Conservation (phyloP, 2,329 filamentous ascomycete genomes). For the Pseudogymnoascus sp. region DNA sequence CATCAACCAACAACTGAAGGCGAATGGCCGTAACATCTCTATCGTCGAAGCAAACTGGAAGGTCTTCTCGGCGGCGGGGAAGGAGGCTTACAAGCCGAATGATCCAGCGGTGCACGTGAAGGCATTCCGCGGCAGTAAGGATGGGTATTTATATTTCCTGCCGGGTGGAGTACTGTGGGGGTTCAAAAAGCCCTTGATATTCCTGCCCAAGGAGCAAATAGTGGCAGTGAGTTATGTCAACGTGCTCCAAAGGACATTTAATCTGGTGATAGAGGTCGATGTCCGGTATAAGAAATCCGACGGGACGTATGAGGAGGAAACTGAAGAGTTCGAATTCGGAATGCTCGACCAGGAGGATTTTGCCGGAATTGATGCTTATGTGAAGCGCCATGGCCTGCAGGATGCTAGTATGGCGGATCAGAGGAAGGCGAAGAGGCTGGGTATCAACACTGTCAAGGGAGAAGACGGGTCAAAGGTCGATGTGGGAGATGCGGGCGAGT, state of each 20-base stretch:
- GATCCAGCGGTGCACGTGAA: slow-evolving; percentile 59
- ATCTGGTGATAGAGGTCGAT: slow-evolving; percentile 52
- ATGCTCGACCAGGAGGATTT: slow-evolving; percentile 67
- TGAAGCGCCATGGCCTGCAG: slow-evolving; percentile 52
- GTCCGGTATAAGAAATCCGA: slow-evolving; percentile 23
- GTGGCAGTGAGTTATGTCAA: slow-evolving; percentile 58
- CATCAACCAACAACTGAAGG: slow-evolving; percentile 42
- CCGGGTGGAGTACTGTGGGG: slow-evolving; percentile 60
- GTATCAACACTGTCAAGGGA: slow-evolving; percentile 44
- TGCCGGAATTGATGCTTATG: slow-evolving; percentile 53
- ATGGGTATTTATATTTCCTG: slow-evolving; percentile 60
- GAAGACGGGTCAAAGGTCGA: slow-evolving; percentile 32
- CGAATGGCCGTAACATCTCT: slow-evolving; percentile 38
- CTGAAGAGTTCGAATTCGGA: slow-evolving; percentile 56
- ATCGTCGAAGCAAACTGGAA: slow-evolving; percentile 46
- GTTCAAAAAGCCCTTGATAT: slow-evolving; percentile 61
- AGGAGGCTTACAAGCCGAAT: slow-evolving; percentile 47
- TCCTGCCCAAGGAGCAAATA: slow-evolving; percentile 53
- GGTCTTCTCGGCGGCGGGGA: slow-evolving; percentile 48
- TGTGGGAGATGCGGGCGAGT: slow-evolving; percentile 30
- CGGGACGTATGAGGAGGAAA: slow-evolving; percentile 36
- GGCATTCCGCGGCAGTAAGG: slow-evolving; percentile 59
- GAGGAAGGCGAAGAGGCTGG: slow-evolving; percentile 54
- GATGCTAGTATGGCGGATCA: slow-evolving; percentile 63
- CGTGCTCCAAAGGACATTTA: slow-evolving; percentile 61